Evolutionary conservation across 192 early-diverging fungal genomes (phyloP), one percentile per base, ranked within the genome.

Genomic region (Linnemannia schmuckeri): DNA sequence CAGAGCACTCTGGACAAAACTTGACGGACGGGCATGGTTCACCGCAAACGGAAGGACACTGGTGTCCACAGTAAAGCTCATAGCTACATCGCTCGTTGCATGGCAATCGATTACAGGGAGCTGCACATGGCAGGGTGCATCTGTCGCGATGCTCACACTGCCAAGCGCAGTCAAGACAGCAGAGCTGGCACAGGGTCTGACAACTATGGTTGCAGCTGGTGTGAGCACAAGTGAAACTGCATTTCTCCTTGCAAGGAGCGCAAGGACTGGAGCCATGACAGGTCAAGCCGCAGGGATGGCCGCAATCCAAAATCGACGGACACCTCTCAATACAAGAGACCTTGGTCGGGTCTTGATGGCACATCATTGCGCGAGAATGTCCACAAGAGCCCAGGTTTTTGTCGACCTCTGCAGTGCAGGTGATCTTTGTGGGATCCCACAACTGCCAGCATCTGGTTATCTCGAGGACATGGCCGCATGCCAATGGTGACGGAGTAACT

Each of bases 51-150:
- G 82, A 88, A 18, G 85, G 66, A 80, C 91, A 92, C 30, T 74
- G 75, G 84, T 93, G 93, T 4, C 88, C 88, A 74, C 93, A 94
- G 15, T 44, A 13, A 38, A 94, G 73, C 38, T 0, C 8, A 40
- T 88, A 88, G 2, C 61, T 70, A 75, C 93, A 94, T 41, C 92
- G 79, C 44, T 82, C 33, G 74, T 93, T 88, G 46, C 93, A 94
- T 0, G 93, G 93, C 24, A 93, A 82, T 42, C 92, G 88, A 55
- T 78, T 74, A 40, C 93, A 94, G 13, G 93, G 93, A 1, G 88
- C 89, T 33, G 91, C 93, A 42, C 93, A 94, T 17, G 88, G 85
- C 42, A 92, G 63, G 0, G 55, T 33, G 81, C 93, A 94, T 12
- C 24, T 24, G 2, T 88, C 91, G 38, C 88, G 57, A 75, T 94